These are phyloP conservation scores for Ganoderma resinaceum DNA, from an alignment of 1,284 basidiomycete genomes.

Conservation along the genomic window DNA sequence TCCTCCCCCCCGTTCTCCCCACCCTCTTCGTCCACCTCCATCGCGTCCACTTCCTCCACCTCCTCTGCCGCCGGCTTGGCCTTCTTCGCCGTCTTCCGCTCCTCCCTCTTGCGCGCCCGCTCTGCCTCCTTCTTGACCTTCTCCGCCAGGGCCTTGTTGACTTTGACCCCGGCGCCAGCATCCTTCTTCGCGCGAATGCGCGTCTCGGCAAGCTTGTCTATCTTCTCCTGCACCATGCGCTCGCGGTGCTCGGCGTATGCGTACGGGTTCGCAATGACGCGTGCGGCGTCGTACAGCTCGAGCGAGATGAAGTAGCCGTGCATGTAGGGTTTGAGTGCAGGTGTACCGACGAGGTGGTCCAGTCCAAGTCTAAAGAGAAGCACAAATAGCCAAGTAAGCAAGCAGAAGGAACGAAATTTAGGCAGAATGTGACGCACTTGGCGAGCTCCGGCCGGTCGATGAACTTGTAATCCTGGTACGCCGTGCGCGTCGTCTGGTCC, in stretches of 20 bases:
- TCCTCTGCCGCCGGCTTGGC: conserved; percentile 44
- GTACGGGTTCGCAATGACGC: conserved; percentile 95
- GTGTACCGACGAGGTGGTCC: conserved; percentile 93
- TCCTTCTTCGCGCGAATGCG: conserved; percentile 87
- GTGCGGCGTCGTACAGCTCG: conserved; percentile 94
- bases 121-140: conserved; percentile 82
- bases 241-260: conserved; percentile 96
- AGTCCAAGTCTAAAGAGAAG: conserved; percentile 74
- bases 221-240: conserved; percentile 84
- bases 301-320: conserved; percentile 98
- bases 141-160: conserved; percentile 94
- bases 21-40: conserved; percentile 48
- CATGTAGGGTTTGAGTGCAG: conserved; percentile 98
- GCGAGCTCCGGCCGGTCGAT: conserved; percentile 89
- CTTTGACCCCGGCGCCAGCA: conserved; percentile 56
- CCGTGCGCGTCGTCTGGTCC: conserved; percentile 77
- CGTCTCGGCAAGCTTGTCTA: conserved; percentile 93
- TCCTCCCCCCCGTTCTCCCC: conserved; percentile 38
- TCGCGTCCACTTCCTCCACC: conserved; percentile 49
- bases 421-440: conserved; percentile 58
- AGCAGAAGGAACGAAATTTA: conserved; percentile 14
- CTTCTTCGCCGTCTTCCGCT: conserved; percentile 62
- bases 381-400: not conserved
- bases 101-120: conserved; percentile 66
- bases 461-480: conserved; percentile 99